Percentiles rank a stretch among this genome's conserved stretches.
Conservation (phyloP, 2,329 filamentous ascomycete genomes). For the Aspergillus nomiae region DNA sequence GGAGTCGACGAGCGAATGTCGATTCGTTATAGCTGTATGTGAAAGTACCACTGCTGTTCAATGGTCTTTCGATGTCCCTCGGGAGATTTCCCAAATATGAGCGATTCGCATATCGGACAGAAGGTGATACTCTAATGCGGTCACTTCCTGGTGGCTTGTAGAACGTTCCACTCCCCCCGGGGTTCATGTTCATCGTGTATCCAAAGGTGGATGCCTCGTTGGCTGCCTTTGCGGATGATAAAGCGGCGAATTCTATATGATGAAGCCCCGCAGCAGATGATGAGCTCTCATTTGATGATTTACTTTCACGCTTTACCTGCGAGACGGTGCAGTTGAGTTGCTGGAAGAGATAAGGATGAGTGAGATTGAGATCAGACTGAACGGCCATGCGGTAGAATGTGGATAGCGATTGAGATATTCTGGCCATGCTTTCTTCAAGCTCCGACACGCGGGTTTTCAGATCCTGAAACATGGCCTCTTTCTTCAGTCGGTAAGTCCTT, state of each 20-base stretch:
- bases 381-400: conserved; percentile 2
- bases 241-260: not conserved
- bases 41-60: conserved; percentile 15
- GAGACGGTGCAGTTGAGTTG: conserved; percentile 1
- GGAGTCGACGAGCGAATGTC: conserved; percentile 71
- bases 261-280: not conserved
- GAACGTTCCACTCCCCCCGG: not conserved
- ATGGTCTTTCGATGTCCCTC: not conserved
- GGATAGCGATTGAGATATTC: not conserved
- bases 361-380: conserved; percentile 10
- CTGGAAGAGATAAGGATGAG: conserved; percentile 8
- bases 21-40: conserved; percentile 66
- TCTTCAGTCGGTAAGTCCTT: conserved; percentile 79
- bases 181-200: not conserved
- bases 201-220: not conserved
- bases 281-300: not conserved
- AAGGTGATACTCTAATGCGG: not conserved
- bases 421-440: conserved; percentile 55
- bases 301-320: not conserved
- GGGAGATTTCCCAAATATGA: not conserved
- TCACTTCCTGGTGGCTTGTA: not conserved
- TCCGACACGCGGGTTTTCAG: conserved; percentile 70
- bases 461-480: conserved; percentile 76
- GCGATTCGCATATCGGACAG: not conserved
- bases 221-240: not conserved